phyloP scores from a whole-genome alignment of 306 rosid species.

The Corylus americana region DNA sequence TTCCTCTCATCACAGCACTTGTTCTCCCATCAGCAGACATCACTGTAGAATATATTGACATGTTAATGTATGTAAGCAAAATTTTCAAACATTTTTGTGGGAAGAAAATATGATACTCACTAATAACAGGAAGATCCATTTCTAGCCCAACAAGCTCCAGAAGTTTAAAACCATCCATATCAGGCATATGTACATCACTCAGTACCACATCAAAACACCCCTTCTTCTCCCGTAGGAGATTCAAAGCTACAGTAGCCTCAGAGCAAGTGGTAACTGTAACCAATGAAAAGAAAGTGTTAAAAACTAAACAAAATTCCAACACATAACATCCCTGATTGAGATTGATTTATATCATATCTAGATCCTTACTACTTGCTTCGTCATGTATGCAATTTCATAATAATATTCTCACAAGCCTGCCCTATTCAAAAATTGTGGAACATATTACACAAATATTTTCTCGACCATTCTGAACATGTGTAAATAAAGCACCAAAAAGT shows the following conservation, averaged over 20 bases:
- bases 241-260: slow-evolving; percentile 43
- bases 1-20: slow-evolving; percentile 41
- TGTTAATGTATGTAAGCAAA: slow-evolving; percentile 16
- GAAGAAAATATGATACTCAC: slow-evolving; percentile 42
- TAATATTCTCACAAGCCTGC: not conserved
- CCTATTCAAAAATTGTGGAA: not conserved
- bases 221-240: slow-evolving; percentile 46
- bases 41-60: slow-evolving; percentile 47
- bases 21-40: slow-evolving; percentile 58
- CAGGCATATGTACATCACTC: slow-evolving; percentile 66
- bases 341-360: not conserved
- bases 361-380: not conserved
- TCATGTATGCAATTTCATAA: not conserved
- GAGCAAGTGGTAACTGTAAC: slow-evolving; percentile 50
- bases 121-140: slow-evolving; percentile 63
- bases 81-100: not conserved
- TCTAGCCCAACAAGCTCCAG: slow-evolving; percentile 51
- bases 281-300: not conserved
- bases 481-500: not conserved
- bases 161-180: slow-evolving; percentile 58
- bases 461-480: not conserved
- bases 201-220: slow-evolving; percentile 52
- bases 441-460: not conserved
- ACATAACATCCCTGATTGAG: not conserved
- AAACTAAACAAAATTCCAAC: slow-evolving; percentile 4